Percentiles rank a stretch among this genome's conserved stretches.
These are phyloP conservation scores for Saprolegnia diclina DNA, from an alignment of 352 stramenopile species.

Conservation along the genomic window DNA sequence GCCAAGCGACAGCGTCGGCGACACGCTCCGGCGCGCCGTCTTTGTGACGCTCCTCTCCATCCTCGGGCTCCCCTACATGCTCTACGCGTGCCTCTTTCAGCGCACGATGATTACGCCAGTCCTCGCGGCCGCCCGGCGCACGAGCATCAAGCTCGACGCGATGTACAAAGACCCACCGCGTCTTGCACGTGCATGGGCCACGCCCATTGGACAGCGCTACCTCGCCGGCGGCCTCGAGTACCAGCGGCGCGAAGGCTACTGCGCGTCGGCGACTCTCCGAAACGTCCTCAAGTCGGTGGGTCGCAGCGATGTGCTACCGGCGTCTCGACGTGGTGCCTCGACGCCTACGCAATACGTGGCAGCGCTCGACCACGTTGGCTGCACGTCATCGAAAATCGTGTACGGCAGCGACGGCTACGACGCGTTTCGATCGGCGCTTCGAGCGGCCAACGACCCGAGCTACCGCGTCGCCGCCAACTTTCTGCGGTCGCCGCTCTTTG, in stretches of 20 bases:
- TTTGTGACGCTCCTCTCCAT: slow-evolving; percentile 1
- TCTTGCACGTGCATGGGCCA: slow-evolving; percentile 1
- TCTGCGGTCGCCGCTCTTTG: slow-evolving; percentile 25
- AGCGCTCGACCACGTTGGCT: neutral
- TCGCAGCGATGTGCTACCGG: slow-evolving; percentile 2
- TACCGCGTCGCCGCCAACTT: slow-evolving; percentile 26
- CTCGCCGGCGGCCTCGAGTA: slow-evolving; percentile 12
- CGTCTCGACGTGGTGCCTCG: neutral
- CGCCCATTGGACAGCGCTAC: slow-evolving; percentile 15
- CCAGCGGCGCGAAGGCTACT: slow-evolving; percentile 25
- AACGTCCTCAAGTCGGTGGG: slow-evolving; percentile 19
- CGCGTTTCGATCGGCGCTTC: neutral
- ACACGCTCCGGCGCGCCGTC: neutral
- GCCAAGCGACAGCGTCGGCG: neutral
- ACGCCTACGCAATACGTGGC: neutral
- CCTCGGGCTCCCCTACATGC: neutral
- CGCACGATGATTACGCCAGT: neutral
- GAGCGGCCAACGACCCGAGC: slow-evolving; percentile 14
- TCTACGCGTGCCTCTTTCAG: neutral
- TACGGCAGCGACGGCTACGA: slow-evolving; percentile 22
- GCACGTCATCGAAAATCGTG: neutral
- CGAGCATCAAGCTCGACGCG: slow-evolving; percentile 14
- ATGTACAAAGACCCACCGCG: slow-evolving; percentile 18
- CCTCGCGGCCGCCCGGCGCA: neutral
- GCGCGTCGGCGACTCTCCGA: slow-evolving; percentile 8